Evolutionary conservation across 176 grass and related monocot genomes (phyloP).

Genomic region (Paspalum vaginatum): DNA sequence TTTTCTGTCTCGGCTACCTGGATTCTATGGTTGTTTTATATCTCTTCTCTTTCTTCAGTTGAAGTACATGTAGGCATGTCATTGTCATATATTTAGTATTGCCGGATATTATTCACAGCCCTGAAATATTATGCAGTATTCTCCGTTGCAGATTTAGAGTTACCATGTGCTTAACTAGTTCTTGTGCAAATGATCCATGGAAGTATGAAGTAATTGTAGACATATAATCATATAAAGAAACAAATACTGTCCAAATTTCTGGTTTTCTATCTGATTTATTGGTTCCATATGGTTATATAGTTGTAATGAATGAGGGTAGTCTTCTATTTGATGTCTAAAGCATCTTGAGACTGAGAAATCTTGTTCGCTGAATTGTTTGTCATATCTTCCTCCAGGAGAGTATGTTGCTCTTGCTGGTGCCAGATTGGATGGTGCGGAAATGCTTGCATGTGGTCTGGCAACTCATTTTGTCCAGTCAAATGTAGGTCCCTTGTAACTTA

Average conservation of each 20-base stretch:
- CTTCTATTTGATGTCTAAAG: background rate
- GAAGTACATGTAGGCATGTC: background rate
- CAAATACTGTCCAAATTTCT: constrained; percentile 4
- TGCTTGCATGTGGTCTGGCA: constrained; percentile 91
- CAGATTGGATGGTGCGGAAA: constrained; percentile 86
- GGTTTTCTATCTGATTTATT: background rate
- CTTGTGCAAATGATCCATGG: background rate
- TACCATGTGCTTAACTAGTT: background rate
- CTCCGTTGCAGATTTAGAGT: constrained; percentile 4
- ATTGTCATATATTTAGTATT: background rate
- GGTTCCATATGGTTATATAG: background rate
- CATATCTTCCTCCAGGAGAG: constrained; percentile 64
- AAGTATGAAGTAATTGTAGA: background rate
- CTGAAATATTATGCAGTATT: background rate
- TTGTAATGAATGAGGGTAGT: background rate
- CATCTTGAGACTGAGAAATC: background rate
- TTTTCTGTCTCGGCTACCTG: constrained; percentile 84
- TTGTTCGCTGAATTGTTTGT: constrained; percentile 23
- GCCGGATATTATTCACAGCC: background rate
- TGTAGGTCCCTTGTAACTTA: constrained; percentile 49
- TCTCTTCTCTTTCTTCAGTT: background rate
- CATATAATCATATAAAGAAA: background rate
- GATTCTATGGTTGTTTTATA: constrained; percentile 72
- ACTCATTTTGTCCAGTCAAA: constrained; percentile 84
- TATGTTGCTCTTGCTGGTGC: constrained; percentile 81